Percentiles rank a stretch among this genome's conserved stretches.
Conservation (phyloP, 1,284 basidiomycete genomes). For the Papiliotrema flavescens region DNA sequence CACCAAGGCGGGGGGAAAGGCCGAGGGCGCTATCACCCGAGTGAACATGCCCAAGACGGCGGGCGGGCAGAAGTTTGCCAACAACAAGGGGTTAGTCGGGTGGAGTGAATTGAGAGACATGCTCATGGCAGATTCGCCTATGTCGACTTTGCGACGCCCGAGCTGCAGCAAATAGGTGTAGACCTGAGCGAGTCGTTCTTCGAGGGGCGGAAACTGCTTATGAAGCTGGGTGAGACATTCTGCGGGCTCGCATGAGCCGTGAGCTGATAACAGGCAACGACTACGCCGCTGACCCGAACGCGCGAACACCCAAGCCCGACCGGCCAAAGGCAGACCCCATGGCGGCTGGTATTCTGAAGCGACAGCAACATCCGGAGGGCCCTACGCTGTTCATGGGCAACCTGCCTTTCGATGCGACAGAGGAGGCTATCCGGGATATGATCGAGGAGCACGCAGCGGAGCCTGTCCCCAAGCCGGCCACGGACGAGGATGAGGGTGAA, state of each 20-base stretch:
- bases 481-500: conserved; percentile 4
- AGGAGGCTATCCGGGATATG: conserved; percentile 60
- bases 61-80: conserved; percentile 44
- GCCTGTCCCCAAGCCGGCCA: conserved; percentile 48
- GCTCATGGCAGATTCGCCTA: conserved; percentile 75
- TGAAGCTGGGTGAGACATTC: conserved; percentile 72
- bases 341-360: conserved; percentile 34
- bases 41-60: conserved; percentile 54
- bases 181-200: conserved; percentile 75
- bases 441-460: conserved; percentile 40
- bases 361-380: conserved; percentile 44
- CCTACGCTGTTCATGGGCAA: conserved; percentile 45
- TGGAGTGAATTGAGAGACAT: not conserved
- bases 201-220: conserved; percentile 81
- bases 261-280: conserved; percentile 58
- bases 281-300: conserved; percentile 49
- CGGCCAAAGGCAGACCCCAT: conserved; percentile 11
- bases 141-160: conserved; percentile 80
- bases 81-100: conserved; percentile 53
- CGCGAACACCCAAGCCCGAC: conserved; percentile 46
- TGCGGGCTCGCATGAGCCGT: not conserved
- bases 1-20: conserved; percentile 30
- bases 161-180: conserved; percentile 71
- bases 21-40: conserved; percentile 48
- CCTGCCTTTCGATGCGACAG: conserved; percentile 68